phyloP scores from a whole-genome alignment of 257 asterid species.

The Mitragyna speciosa region DNA sequence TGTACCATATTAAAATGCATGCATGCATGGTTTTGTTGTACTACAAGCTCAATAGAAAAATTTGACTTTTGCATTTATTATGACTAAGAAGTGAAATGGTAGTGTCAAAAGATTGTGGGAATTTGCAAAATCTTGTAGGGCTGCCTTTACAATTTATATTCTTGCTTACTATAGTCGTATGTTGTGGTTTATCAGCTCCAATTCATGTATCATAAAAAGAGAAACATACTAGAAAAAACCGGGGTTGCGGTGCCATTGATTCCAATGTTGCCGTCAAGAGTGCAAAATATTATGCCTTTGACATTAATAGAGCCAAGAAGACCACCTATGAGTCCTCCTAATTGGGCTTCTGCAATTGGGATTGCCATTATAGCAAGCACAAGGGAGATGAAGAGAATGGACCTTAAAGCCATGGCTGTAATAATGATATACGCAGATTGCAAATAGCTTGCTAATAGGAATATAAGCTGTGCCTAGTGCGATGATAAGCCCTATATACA shows the following conservation, averaged over 20 bases:
- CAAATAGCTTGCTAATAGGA: background rate
- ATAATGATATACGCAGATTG: background rate
- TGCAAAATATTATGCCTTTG: slow-evolving; percentile 49
- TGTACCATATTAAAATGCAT: background rate
- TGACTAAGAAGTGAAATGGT: no score
- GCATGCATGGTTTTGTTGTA: background rate
- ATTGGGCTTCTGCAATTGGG: slow-evolving; percentile 42
- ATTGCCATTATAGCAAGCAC: slow-evolving; percentile 30
- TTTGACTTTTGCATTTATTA: no score
- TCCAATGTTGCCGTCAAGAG: slow-evolving; percentile 31
- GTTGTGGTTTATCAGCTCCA: background rate
- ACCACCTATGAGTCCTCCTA: slow-evolving; percentile 22
- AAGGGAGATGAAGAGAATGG: slow-evolving; percentile 17
- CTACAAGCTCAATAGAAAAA: no score
- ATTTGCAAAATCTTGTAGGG: background rate
- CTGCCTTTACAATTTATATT: no score
- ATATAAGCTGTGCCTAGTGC: background rate
- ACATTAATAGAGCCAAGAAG: slow-evolving; percentile 21
- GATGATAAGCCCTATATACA: slow-evolving; percentile 4
- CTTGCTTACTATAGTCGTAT: background rate
- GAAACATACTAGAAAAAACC: slow-evolving; percentile 35
- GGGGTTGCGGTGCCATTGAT: slow-evolving; percentile 37
- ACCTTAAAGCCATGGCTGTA: slow-evolving; percentile 25
- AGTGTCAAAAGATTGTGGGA: background rate
- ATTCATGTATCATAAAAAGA: background rate